A percentile compares a stretch with the other conserved stretches of the same genome.
Conservation (phyloP, 345 rosid species). For the Eucalyptus tenuipes region DNA sequence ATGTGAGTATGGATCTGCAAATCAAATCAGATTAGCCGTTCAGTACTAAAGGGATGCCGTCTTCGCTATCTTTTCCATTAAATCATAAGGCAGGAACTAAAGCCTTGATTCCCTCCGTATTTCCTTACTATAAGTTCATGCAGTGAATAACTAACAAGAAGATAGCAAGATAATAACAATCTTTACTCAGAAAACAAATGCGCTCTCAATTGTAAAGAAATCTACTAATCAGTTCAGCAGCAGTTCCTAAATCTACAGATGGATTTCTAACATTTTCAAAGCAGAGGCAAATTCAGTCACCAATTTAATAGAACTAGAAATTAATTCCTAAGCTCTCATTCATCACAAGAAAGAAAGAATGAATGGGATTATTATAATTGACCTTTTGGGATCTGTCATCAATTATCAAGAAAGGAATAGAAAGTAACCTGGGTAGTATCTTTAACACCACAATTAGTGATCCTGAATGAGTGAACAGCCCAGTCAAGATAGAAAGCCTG, state of each 20-base stretch:
- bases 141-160: not conserved
- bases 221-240: not conserved
- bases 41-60: not conserved
- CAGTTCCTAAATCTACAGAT: not conserved
- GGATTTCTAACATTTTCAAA: not conserved
- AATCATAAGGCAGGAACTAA: not conserved
- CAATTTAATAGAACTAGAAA: not conserved
- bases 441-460: slow-evolving; percentile 75
- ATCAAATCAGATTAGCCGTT: not conserved
- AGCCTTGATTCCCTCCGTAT: not conserved
- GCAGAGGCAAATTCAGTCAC: not conserved
- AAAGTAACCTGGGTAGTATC: slow-evolving; percentile 82
- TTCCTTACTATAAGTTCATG: not conserved
- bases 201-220: not conserved
- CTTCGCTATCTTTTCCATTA: not conserved
- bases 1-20: slow-evolving; percentile 95
- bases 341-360: not conserved
- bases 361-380: not conserved
- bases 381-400: not conserved
- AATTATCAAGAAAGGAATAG: not conserved
- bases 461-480: slow-evolving; percentile 99
- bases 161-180: not conserved
- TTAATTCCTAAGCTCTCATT: not conserved
- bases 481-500: slow-evolving; percentile 94
- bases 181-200: not conserved